Base-by-base conservation (phyloP, 1,284 basidiomycete genomes). In the Ustilago bromivora region DNA sequence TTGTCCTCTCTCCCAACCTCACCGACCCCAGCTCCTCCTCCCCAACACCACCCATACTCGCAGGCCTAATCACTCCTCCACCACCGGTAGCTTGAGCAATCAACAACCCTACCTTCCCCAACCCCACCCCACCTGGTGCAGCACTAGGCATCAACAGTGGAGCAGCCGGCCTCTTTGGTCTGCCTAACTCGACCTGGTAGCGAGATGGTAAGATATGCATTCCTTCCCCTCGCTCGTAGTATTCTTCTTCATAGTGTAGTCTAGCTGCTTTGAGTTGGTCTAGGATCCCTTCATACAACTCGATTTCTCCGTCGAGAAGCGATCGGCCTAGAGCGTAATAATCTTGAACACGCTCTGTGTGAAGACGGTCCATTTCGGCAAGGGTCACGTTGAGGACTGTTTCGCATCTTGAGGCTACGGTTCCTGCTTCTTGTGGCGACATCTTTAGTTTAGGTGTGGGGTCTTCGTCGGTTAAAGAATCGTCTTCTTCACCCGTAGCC, bases 381-480 rank as follows among this genome's bases (percentile, higher is more conserved):
- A 94, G 92, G 0, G 94, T 94, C 4, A 91, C 91, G 84, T 95
- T 95, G 31, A 95, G 87, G 8, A 94, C 92, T 0, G 94, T 95
- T 87, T 95, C 94, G 84, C 92, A 94, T 19, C 93, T 90, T 3
- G 90, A 88, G 1, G 91, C 90, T 69, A 92, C 86, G 17, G 92
- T 91, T 11, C 80, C 77, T 1, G 70, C 66, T 43, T 71, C 66
- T 38, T 67, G 57, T 7, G 49, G 43, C 13, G 63, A 8, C 13
- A 57, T 13, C 47, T 61, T 51, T 31, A 11, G 12, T 11, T 32
- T 4, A 12, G 35, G 15, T 28, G n/a, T 47, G 6, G 32, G 11
- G 23, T 57, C 56, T 11, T 46, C 56, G 31, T 66, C 66, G n/a
- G 34, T 38, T 53, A 12, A 60, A 5, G 64, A 43, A 32, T 69